Evolutionary conservation across 1,139 yeast species (phyloP), one percentile per base, ranked within the genome.

Genomic region (Candida gigantensis): DNA sequence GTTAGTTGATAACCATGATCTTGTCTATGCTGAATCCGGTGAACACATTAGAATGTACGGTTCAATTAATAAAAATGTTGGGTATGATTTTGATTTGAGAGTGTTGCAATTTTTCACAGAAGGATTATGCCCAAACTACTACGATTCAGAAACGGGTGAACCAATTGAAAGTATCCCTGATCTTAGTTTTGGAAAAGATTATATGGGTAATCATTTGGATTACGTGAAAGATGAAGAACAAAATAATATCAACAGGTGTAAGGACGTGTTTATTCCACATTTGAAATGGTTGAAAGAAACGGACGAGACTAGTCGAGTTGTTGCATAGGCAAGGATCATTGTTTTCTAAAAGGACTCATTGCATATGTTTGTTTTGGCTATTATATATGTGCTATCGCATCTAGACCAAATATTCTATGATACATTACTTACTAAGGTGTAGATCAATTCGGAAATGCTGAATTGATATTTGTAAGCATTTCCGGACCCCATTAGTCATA

Each of bases 61-160:
- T 14, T 65, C 57, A 30, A 59, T 72, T 24, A 62, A 70, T 39
- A 55, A 55, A 3, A 66, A 70, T 34, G 60, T 74, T 7, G 74
- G 74, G 3, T 76, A 74, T 48, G 83, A 77, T 49, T 76, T 75
- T 47, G 83, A 77, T 53, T 59, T 74, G 45, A 56, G 75, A 32
- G 60, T 60, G 3, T 43, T 62, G 32, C 68, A 62, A 38, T 52
- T 55, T 28, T 67, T 65, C 45, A 65, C 69, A 7, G 67, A 68
- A 44, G 72, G 63, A 0, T 46, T 67, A 23, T 70, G 75, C 52
- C 50, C 60, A 3, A 57, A 60, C 38, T 70, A 67, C 44, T 66
- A 67, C 43, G 55, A 58, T 30, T 2, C 20, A 4, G 43, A 44
- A 9, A 40, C 44, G 2, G 74, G 72, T 0, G 32, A 35, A 12